Base-by-base conservation (phyloP, 176 grass and related monocot genomes). In the Panicum miliaceum region DNA sequence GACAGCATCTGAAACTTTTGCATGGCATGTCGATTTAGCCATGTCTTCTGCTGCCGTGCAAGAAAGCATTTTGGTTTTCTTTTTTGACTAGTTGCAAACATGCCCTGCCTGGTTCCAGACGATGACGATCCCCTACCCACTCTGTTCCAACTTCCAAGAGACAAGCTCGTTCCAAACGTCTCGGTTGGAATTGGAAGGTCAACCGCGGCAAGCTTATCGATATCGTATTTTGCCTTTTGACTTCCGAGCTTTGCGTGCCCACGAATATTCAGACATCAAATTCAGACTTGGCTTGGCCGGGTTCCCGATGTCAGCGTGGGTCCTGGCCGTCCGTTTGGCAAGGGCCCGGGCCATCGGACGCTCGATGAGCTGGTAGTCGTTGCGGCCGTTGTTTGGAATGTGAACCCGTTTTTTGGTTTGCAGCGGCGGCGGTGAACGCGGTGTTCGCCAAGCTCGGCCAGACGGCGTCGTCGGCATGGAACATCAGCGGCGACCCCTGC, bases 401-500 rank as follows among this genome's bases (percentile, higher is more conserved):
- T 23, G n/a, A 20, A 53, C 3, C 8, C 0, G 23, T 1, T 46
- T 27, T 25, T 4, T 23, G 0, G 0, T 7, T 8, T 63, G 52
- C 86, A 98, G 95, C 88, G 76, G 82, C 75, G 65, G 95, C 95
- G 35, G 10, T 98, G 82, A 94, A 94, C 58, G 71, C 82, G 18
- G 87, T 98, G 23, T 73, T 94, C 58, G 90, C 51, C 36, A 83
- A 88, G 66, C 92, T 92, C 40, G 76, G 79, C 14, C 37, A 36
- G 80, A 71, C 12, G 64, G 88, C 90, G 71, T 37, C 78, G 12
- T 7, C 92, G 18, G 29, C 78, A 29, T 98, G 95, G 95, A 98
- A 93, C 89, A 90, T 93, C 87, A 98, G 87, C 84, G 92, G 95
- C 56, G 79, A 98, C 62, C 95, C 89, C 20, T 98, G 95, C 87